Evolutionary conservation across 768 basidiomycete species (phyloP).

Genomic region (Boletellus emodensis): DNA sequence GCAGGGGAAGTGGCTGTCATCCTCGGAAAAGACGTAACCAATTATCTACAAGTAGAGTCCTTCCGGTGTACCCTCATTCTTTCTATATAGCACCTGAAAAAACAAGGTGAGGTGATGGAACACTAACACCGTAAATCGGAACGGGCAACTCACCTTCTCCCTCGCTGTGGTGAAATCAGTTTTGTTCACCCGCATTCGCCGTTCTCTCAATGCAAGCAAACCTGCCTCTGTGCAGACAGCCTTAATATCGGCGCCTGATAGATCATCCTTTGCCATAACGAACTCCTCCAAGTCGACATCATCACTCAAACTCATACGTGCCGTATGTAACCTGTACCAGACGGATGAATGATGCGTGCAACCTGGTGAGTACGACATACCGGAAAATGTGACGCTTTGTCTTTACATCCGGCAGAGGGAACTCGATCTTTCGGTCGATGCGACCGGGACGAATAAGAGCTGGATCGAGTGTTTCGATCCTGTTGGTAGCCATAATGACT

Average conservation of each 20-base stretch:
- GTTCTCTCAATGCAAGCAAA: slow-evolving; percentile 86
- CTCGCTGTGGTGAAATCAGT: slow-evolving; percentile 85
- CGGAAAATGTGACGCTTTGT: slow-evolving; percentile 99
- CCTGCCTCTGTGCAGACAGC: slow-evolving; percentile 99
- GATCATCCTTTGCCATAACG: slow-evolving; percentile 91
- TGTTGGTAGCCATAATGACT: slow-evolving; percentile 99
- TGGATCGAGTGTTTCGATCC: slow-evolving; percentile 95
- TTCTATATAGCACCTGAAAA: slow-evolving; percentile 78
- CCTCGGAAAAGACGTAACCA: slow-evolving; percentile 5
- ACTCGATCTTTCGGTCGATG: slow-evolving; percentile 98
- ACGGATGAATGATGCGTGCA: slow-evolving; percentile 5
- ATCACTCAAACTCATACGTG: slow-evolving; percentile 83
- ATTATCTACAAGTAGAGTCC: slow-evolving; percentile 69
- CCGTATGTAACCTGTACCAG: slow-evolving; percentile 71
- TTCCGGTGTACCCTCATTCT: slow-evolving; percentile 95
- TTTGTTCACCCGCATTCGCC: slow-evolving; percentile 92
- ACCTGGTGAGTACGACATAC: slow-evolving; percentile 34
- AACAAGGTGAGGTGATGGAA: slow-evolving; percentile 3
- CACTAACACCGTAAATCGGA: slow-evolving; percentile 1
- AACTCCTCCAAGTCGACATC: slow-evolving; percentile 97
- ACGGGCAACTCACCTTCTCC: slow-evolving; percentile 68
- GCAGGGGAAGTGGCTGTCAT: not conserved
- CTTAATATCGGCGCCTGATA: slow-evolving; percentile 98
- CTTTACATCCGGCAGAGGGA: slow-evolving; percentile 96
- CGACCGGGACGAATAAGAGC: slow-evolving; percentile 97